phyloP scores from a whole-genome alignment of 2,329 filamentous ascomycete species.

The Epichloe amarillans region DNA sequence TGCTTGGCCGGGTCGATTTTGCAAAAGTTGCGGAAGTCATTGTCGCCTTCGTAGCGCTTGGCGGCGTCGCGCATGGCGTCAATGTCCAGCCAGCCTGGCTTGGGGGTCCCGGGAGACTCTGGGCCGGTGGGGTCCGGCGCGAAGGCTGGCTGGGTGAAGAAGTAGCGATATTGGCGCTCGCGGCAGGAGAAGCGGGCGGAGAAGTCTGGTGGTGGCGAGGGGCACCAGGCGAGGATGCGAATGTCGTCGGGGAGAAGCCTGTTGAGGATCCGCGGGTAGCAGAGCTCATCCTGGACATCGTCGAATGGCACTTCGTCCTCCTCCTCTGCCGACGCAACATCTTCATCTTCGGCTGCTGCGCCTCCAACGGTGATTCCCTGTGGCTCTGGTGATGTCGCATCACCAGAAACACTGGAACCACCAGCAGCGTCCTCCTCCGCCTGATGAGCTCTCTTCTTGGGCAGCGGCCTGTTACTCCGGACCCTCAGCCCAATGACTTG shows the following conservation, averaged over 20 bases:
- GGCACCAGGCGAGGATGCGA: constrained; percentile 84
- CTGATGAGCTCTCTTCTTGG: constrained; percentile 15
- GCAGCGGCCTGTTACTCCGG: constrained; percentile 64
- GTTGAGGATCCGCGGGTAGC: constrained; percentile 75
- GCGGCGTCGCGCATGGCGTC: constrained; percentile 76
- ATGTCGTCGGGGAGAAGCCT: constrained; percentile 81
- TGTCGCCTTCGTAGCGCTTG: constrained; percentile 62
- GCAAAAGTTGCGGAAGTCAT: constrained; percentile 97
- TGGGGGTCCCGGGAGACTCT: constrained; percentile 15
- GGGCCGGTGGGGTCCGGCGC: constrained; percentile 37
- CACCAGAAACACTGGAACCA: constrained; percentile 3
- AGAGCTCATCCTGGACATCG: constrained; percentile 65
- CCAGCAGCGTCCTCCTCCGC: constrained; percentile 10
- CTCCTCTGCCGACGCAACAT: constrained; percentile 2
- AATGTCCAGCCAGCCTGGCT: constrained; percentile 75
- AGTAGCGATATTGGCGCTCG: constrained; percentile 87
- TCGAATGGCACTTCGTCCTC: constrained; percentile 32
- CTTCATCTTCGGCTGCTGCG: constrained; percentile 3
- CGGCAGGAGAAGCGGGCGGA: constrained; percentile 86
- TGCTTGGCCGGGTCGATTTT: constrained; percentile 86
- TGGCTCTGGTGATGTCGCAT: too few relatives aligned
- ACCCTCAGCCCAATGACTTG: constrained; percentile 82
- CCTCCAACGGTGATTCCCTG: too few relatives aligned
- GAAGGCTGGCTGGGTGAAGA: constrained; percentile 91
- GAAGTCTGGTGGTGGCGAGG: constrained; percentile 64